Evolutionary conservation across 2,329 filamentous ascomycete genomes (phyloP).

Genomic region (Nothopassalora personata): DNA sequence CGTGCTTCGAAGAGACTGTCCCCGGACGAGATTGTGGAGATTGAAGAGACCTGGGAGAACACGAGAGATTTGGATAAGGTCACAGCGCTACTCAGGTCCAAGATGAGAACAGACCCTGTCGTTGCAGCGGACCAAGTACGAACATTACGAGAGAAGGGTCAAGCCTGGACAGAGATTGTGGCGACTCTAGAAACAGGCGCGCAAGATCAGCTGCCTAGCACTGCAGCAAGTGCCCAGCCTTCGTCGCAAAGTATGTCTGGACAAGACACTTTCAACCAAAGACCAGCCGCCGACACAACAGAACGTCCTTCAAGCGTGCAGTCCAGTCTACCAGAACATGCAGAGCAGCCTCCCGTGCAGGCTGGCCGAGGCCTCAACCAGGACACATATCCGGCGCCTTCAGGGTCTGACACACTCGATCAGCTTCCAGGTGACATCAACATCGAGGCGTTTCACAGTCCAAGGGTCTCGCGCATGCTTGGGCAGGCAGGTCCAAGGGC

Average conservation of each 20-base stretch:
- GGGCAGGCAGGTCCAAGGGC: slow-evolving; percentile 32
- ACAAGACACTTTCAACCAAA: slow-evolving; percentile 53
- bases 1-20: neutral
- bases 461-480: slow-evolving; percentile 52
- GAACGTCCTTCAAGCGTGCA: slow-evolving; percentile 48
- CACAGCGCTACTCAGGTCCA: neutral
- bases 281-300: slow-evolving; percentile 43
- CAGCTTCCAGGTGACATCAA: slow-evolving; percentile 55
- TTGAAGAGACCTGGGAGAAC: slow-evolving; percentile 1
- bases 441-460: slow-evolving; percentile 58
- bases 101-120: neutral
- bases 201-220: slow-evolving; percentile 42
- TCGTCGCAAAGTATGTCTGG: slow-evolving; percentile 31
- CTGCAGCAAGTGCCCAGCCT: slow-evolving; percentile 42
- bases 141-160: neutral
- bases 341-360: slow-evolving; percentile 43
- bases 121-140: neutral
- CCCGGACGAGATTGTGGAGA: neutral
- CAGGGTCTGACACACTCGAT: slow-evolving; percentile 25
- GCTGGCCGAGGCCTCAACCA: slow-evolving; percentile 47
- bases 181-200: neutral
- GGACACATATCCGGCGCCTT: slow-evolving; percentile 45
- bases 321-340: slow-evolving; percentile 51
- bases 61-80: neutral
- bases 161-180: neutral